Evolutionary conservation across 2,329 filamentous ascomycete genomes (phyloP).

Genomic region (Meredithiella fracta): DNA sequence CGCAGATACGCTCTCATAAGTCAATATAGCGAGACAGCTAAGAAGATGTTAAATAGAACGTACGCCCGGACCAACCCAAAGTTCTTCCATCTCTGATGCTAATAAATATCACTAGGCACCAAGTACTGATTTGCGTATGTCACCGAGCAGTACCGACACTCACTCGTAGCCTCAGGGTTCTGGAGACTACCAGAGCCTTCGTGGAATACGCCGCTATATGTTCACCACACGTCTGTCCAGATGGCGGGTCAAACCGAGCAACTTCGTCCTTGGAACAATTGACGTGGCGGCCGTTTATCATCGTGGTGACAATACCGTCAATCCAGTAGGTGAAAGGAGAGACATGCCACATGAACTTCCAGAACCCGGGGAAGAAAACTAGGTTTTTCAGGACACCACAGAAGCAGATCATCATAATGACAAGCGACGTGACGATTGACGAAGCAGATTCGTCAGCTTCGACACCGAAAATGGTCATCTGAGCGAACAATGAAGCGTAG

Average conservation of each 20-base stretch:
- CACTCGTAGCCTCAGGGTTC: conserved; percentile 36
- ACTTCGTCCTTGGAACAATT: conserved; percentile 39
- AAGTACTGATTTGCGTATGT: conserved; percentile 45
- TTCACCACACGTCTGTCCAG: conserved; percentile 41
- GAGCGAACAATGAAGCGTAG: conserved; percentile 55
- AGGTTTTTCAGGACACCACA: conserved; percentile 47
- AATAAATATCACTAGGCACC: conserved; percentile 29
- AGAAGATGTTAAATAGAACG: conserved; percentile 44
- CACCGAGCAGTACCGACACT: conserved; percentile 53
- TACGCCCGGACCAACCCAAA: conserved; percentile 55
- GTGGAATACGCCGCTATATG: conserved; percentile 45
- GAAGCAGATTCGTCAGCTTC: conserved; percentile 52
- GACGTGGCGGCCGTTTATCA: conserved; percentile 39
- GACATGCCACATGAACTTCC: conserved; percentile 61
- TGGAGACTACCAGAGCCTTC: conserved; percentile 40
- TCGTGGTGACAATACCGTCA: conserved; percentile 48
- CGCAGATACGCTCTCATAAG: conserved; percentile 38
- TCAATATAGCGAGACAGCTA: conserved; percentile 46
- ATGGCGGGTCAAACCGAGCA: conserved; percentile 47
- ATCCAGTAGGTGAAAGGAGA: conserved; percentile 55
- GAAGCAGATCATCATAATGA: conserved; percentile 43
- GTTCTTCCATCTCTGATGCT: conserved; percentile 46
- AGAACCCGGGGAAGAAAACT: conserved; percentile 47
- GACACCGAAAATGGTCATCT: conserved; percentile 56
- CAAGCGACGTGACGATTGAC: conserved; percentile 42